Percentiles rank a stretch among this genome's conserved stretches.
These are phyloP conservation scores for Globisporangium emineosum DNA, from an alignment of 352 stramenopile species.

Conservation along the genomic window DNA sequence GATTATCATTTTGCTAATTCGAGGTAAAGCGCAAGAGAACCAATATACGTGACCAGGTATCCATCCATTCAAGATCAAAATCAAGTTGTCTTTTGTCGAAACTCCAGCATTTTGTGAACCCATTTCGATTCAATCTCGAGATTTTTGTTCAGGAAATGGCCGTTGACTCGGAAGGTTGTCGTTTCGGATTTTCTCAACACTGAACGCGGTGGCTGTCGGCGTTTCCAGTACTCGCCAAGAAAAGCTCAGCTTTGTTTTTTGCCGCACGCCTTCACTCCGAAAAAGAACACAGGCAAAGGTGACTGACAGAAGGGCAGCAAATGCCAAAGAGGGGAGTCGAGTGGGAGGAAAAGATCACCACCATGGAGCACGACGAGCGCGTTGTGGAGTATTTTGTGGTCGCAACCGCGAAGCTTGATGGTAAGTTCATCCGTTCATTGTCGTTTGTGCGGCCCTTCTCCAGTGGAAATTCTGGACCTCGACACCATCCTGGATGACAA, in stretches of 20 bases:
- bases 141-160: too few species aligned
- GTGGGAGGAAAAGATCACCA: background rate
- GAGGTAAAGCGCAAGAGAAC: constrained; percentile 18
- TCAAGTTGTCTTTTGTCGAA: background rate
- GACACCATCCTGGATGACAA: too few species aligned
- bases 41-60: constrained; percentile 1
- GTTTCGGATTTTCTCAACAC: constrained; percentile 3
- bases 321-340: too few species aligned
- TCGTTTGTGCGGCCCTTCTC: too few species aligned
- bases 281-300: background rate
- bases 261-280: background rate
- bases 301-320: too few species aligned
- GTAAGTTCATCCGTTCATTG: constrained; percentile 6
- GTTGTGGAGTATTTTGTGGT: constrained; percentile 49
- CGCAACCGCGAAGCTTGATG: constrained; percentile 26
- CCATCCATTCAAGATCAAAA: background rate
- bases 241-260: background rate
- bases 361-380: constrained; percentile 15
- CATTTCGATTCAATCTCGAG: background rate
- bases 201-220: background rate
- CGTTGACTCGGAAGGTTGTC: too few species aligned
- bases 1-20: constrained; percentile 9
- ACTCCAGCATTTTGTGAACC: background rate
- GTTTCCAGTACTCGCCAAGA: background rate
- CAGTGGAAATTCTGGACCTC: too few species aligned